Percentiles rank a stretch among this genome's conserved stretches.
Conservation (phyloP, 306 rosid species). For the Malus sieversii region DNA sequence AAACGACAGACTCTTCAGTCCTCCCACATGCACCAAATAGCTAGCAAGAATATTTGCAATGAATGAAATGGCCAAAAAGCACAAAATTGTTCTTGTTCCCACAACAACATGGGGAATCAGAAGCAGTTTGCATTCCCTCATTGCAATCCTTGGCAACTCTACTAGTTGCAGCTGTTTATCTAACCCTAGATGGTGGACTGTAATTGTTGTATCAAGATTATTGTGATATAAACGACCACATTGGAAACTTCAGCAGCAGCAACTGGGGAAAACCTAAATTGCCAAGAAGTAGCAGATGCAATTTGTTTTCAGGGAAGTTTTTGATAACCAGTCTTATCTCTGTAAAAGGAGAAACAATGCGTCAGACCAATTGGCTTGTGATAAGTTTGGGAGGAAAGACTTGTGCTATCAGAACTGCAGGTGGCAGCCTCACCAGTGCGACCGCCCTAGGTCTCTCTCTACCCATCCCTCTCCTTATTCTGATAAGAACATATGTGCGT, state of each 20-base stretch:
- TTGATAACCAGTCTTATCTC: conserved; percentile 59
- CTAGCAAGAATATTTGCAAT: neutral
- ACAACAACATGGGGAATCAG: conserved; percentile 44
- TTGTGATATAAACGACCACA: neutral
- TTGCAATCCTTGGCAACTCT: conserved; percentile 53
- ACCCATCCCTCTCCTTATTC: neutral
- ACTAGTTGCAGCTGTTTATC: conserved; percentile 38
- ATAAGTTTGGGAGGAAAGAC: conserved; percentile 68
- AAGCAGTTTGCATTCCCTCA: conserved; percentile 44
- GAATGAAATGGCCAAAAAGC: conserved; percentile 23
- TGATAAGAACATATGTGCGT: too few relatives aligned
- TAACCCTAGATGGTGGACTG: conserved; percentile 27
- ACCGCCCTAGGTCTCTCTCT: conserved; percentile 49
- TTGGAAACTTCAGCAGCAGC: neutral
- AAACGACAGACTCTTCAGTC: neutral
- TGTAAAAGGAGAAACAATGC: conserved; percentile 56
- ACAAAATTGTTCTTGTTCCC: conserved; percentile 14
- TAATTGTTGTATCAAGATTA: conserved; percentile 9
- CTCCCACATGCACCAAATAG: neutral
- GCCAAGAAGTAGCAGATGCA: conserved; percentile 23
- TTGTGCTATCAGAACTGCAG: conserved; percentile 60
- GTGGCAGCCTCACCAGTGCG: conserved; percentile 73
- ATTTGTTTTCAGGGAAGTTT: conserved; percentile 64
- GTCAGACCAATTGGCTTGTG: conserved; percentile 93
- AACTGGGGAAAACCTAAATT: neutral